Conservation (phyloP, 345 rosid genomes). For the Passiflora organensis region DNA sequence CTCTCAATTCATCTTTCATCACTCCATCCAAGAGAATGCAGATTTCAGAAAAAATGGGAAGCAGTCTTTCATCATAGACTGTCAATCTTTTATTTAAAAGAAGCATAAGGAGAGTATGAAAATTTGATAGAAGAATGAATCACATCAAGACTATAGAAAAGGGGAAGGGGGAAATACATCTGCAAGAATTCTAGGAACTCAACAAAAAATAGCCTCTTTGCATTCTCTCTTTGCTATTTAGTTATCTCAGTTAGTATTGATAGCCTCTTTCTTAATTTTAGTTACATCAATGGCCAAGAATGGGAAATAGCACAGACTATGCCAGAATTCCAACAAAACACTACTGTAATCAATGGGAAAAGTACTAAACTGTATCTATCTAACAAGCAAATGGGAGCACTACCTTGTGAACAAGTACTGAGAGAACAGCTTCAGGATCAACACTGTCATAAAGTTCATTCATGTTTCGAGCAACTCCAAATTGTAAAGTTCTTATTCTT, state of each 20-base stretch:
- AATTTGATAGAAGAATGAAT: no score
- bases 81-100: no score
- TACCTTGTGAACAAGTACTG: slow-evolving; percentile 93
- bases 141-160: not conserved
- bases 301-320: not conserved
- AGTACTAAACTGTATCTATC: no score
- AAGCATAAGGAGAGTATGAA: no score
- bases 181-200: not conserved
- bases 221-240: not conserved
- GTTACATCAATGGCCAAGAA: not conserved
- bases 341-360: no score
- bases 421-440: slow-evolving; percentile 77
- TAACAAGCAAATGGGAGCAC: slow-evolving; percentile 1
- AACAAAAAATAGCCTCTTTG: not conserved
- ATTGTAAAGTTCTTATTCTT: slow-evolving; percentile 87
- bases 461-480: slow-evolving; percentile 62
- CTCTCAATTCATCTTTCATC: no score
- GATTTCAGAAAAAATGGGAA: no score
- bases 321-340: no score
- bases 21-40: no score
- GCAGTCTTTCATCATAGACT: no score
- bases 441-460: slow-evolving; percentile 81
- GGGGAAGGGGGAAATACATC: not conserved
- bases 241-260: slow-evolving; percentile 1
- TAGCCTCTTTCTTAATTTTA: no score